Percentiles rank a stretch among this genome's conserved stretches.
phyloP scores from a whole-genome alignment of 176 grass and related monocot species.

The Raddia distichophylla region DNA sequence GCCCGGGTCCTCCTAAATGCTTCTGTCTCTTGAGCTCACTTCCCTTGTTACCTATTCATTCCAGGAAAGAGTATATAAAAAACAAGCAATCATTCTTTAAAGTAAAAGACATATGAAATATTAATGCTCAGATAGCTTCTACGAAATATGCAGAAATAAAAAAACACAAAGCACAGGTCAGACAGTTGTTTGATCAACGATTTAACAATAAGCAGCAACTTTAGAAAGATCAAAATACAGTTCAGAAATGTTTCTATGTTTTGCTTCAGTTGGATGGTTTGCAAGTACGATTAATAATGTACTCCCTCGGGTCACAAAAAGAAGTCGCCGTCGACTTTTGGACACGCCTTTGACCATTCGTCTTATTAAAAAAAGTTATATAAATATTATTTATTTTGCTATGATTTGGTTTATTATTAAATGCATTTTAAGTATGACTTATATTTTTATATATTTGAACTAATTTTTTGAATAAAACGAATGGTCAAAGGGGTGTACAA shows the following conservation, averaged over 20 bases:
- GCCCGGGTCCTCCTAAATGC: slow-evolving; percentile 46
- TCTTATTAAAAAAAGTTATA: too few relatives aligned
- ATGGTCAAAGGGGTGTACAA: too few relatives aligned
- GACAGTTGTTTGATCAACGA: slow-evolving; percentile 2
- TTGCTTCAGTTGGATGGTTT: background rate
- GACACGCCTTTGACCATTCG: too few relatives aligned
- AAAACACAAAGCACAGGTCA: background rate
- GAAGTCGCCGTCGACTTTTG: too few relatives aligned
- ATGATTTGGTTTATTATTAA: too few relatives aligned
- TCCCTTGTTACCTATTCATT: slow-evolving; percentile 32
- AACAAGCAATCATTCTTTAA: background rate
- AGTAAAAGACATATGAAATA: background rate
- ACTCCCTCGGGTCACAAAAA: too few relatives aligned
- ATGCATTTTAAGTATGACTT: too few relatives aligned
- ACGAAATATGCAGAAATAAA: slow-evolving; percentile 1
- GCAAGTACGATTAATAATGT: background rate
- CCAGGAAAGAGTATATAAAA: slow-evolving; percentile 10
- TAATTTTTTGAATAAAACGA: too few relatives aligned
- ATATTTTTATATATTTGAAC: too few relatives aligned
- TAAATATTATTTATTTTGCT: too few relatives aligned
- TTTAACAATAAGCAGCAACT: background rate
- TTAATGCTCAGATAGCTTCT: slow-evolving; percentile 17
- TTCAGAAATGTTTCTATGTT: background rate
- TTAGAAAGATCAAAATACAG: slow-evolving; percentile 17
- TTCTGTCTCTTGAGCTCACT: slow-evolving; percentile 60